Conservation (phyloP, 148 eudicot genomes). For the Bassia scoparia region DNA sequence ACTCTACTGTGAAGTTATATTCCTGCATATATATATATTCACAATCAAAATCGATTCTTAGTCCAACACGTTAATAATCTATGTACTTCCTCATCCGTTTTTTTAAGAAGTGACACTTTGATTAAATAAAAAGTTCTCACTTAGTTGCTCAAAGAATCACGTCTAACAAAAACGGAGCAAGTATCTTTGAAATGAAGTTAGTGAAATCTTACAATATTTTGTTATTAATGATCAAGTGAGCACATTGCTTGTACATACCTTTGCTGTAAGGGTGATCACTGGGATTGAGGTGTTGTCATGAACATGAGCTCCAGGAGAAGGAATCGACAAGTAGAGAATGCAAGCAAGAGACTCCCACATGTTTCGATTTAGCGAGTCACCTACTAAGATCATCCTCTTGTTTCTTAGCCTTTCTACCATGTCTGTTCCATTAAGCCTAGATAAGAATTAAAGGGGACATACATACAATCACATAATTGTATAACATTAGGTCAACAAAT, state of each 20-base stretch:
- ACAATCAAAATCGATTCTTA: too few relatives aligned
- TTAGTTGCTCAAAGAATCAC: too few relatives aligned
- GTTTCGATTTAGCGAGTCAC: conserved; percentile 50
- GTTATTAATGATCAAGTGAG: too few relatives aligned
- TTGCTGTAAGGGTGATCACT: conserved; percentile 31
- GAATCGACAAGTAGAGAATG: conserved; percentile 36
- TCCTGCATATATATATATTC: conserved; percentile 37
- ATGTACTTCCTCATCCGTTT: too few relatives aligned
- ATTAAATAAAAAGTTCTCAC: too few relatives aligned
- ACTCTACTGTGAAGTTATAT: conserved; percentile 48
- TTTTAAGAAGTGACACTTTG: too few relatives aligned
- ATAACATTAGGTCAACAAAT: too few relatives aligned
- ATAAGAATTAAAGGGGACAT: neutral
- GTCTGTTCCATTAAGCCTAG: conserved; percentile 42
- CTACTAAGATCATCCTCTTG: conserved; percentile 46
- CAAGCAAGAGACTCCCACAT: conserved; percentile 56
- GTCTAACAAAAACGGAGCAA: too few relatives aligned
- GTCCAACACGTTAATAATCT: too few relatives aligned
- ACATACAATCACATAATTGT: neutral
- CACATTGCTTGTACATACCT: too few relatives aligned
- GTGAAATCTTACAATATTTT: too few relatives aligned
- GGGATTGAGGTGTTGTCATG: conserved; percentile 19
- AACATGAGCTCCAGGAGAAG: conserved; percentile 23
- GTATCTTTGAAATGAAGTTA: too few relatives aligned
- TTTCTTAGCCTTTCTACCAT: conserved; percentile 43